A percentile compares a stretch with the other conserved stretches of the same genome.
Evolutionary conservation across 176 grass and related monocot species (phyloP).

Genomic region (Oryza australiensis): DNA sequence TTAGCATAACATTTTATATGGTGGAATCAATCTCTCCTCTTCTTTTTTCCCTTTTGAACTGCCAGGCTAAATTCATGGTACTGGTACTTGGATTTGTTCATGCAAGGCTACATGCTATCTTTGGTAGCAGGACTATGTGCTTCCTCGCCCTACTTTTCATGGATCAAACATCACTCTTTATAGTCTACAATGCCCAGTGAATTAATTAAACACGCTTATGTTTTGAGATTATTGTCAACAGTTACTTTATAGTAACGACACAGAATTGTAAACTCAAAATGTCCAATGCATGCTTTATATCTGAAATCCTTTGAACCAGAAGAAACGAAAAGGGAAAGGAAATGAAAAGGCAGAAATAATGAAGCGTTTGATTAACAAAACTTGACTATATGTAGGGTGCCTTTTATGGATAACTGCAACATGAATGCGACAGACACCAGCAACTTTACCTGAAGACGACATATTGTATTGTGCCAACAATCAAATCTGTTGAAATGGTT

Average conservation of each 20-base stretch:
- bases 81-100: background rate
- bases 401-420: background rate
- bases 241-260: background rate
- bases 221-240: slow-evolving; percentile 1
- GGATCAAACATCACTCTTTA: background rate
- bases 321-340: background rate
- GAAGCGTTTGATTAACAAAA: slow-evolving; percentile 12
- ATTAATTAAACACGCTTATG: background rate
- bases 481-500: slow-evolving; percentile 27
- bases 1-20: background rate
- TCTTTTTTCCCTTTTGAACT: background rate
- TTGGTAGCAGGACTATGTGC: background rate
- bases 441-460: slow-evolving; percentile 27
- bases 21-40: background rate
- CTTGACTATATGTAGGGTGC: background rate
- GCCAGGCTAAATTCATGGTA: background rate
- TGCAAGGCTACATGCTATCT: background rate
- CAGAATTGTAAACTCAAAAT: background rate
- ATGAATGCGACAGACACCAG: background rate
- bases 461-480: background rate
- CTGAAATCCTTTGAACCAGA: background rate
- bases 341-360: background rate
- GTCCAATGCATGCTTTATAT: background rate
- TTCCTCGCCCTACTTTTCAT: background rate
- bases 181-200: background rate